Conservation (phyloP, 345 rosid species). For the Sonneratia alba region DNA sequence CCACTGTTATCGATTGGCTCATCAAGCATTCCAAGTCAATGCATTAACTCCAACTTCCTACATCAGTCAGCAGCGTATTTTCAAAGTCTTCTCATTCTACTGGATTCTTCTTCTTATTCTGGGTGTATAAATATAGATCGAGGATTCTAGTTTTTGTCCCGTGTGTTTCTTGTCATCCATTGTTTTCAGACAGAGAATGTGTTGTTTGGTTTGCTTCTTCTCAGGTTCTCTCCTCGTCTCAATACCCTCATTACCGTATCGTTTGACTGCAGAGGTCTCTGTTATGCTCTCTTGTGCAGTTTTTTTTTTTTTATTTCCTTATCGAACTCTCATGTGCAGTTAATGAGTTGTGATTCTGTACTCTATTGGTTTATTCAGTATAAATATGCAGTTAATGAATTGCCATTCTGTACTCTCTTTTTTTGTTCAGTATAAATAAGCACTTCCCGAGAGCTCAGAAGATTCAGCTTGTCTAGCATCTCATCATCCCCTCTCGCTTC, state of each 20-base stretch:
- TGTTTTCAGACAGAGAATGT: neutral
- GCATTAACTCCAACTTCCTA: no score
- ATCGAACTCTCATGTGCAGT: no score
- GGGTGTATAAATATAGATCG: neutral
- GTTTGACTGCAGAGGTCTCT: slow-evolving; percentile 1
- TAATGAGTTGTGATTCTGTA: neutral
- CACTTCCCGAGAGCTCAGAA: no score
- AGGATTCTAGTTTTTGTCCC: neutral
- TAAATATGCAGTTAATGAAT: neutral
- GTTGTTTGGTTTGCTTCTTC: neutral
- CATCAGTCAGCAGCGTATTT: no score
- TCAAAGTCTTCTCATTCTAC: neutral
- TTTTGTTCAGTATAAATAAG: no score
- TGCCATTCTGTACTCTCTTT: no score
- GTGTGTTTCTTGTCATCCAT: neutral
- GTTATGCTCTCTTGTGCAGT: neutral
- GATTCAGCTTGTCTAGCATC: no score
- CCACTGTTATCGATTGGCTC: no score
- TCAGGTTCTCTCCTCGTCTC: neutral
- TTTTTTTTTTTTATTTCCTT: neutral
- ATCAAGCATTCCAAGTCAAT: no score
- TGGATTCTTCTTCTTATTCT: neutral
- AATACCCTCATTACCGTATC: neutral
- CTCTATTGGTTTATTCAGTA: neutral
- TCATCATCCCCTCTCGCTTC: no score